These are phyloP conservation scores for Xylariaceae sp. DNA, from an alignment of 2,329 filamentous ascomycete genomes.

Conservation along the genomic window DNA sequence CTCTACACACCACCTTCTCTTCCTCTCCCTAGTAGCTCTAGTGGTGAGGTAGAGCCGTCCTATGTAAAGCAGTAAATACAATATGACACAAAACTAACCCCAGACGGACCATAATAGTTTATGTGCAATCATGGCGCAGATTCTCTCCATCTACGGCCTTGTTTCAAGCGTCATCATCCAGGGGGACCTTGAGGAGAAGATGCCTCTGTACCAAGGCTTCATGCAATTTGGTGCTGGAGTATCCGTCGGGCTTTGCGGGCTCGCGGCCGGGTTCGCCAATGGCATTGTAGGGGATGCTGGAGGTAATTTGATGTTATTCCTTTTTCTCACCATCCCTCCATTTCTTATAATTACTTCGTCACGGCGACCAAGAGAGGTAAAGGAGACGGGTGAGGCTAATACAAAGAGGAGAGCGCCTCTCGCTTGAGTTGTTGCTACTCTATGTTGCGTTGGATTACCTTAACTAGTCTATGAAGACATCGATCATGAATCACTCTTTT, in stretches of 20 bases:
- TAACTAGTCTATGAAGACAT: too few species aligned
- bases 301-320: slow-evolving; percentile 39
- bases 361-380: too few species aligned
- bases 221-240: slow-evolving; percentile 52
- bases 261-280: slow-evolving; percentile 54
- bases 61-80: too few species aligned
- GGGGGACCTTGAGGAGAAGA: slow-evolving; percentile 47
- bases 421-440: too few species aligned
- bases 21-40: too few species aligned
- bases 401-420: too few species aligned
- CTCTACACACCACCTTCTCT: not conserved
- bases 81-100: too few species aligned
- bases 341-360: not conserved
- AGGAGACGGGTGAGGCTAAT: too few species aligned
- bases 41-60: too few species aligned
- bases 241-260: slow-evolving; percentile 51
- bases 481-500: too few species aligned
- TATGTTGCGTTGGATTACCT: too few species aligned
- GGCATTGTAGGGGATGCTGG: slow-evolving; percentile 54
- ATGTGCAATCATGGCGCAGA: slow-evolving; percentile 55
- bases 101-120: slow-evolving; percentile 36
- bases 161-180: slow-evolving; percentile 53
- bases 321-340: not conserved
- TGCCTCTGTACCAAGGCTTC: slow-evolving; percentile 51
- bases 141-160: slow-evolving; percentile 55